Base-by-base conservation (phyloP, 1,284 basidiomycete species). In the Malassezia caprae region DNA sequence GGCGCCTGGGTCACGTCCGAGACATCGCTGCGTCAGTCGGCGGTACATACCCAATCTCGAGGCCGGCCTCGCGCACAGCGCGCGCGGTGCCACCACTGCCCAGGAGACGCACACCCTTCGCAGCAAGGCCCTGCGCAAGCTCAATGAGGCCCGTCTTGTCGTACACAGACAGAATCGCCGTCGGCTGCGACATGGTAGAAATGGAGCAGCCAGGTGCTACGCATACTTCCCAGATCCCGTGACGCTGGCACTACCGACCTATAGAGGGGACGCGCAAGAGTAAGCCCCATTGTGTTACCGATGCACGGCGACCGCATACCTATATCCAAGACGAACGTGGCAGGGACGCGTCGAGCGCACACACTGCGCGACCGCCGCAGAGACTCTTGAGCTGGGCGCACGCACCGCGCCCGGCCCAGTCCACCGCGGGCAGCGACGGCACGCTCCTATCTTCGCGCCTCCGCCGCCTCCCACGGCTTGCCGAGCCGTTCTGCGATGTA, bases 71-170 rank as follows among this genome's bases (percentile, higher is more conserved):
- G 72, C 94, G 84, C 76, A 99, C 93, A 76, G 88, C 88, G 78
- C 93, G 96, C 51, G 94, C 93, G 19, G 94, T 99, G 56, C 94
- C 93, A 60, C 94, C 94, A 41, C 89, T 93, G 56, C 91, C 94
- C 24, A 98, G 79, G 15, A 98, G 82, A 57, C 84, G 83, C 72
- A 98, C 85, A 34, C 91, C 91, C 50, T 84, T 82, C 50, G 80
- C 80, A 62, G 83, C 80, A 55, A 98, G 83, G 27, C 84, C 86
- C 69, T 83, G 82, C 35, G 94, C 94, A 52, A 99, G 82, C 58
- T 91, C 86, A 58, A 98, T 76, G 42, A 99, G 82, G 71, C 84
- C 83, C 40, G 86, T 83, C 79, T 99, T 99, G 80, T 98, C 91
- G 76, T 96, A 98, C 55, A 98, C 94, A 39, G 91, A 96, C 54